Evolutionary conservation across 1,139 yeast species (phyloP), one percentile per base, ranked within the genome.

Genomic region (Chernovozyma aurita): DNA sequence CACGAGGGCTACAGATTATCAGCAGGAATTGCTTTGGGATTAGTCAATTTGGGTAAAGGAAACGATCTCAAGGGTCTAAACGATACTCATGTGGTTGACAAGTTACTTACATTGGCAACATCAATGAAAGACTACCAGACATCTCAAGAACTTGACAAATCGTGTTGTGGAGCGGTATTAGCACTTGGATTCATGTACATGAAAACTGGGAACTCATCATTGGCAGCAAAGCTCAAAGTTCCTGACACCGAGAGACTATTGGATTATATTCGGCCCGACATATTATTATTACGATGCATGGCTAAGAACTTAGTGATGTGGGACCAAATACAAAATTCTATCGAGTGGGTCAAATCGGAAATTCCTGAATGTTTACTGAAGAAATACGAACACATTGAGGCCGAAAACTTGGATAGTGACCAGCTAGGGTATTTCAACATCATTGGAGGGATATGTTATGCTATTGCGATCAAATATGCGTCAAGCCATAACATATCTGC

Each of bases 1-100:
- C 70, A 80, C 54, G 97, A 92, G 57, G 87, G 95, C 1, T 90
- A 92, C 50, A 69, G 95, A 42, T 63, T 90, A 25, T 85, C 95
- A 1, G 92, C 95, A 0, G 98, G 98, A 0, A 73, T 92, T 32
- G 78, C 96, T 0, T 59, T 90, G 18, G 99, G 99, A 0, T 75
- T 80, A 43, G 81, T 90, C n/a, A 88, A 90, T 51, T 59, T 88
- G 26, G 96, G 95, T 1, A 76, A 78, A 44, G 95, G 95, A 1
- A 70, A 73, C 40, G 78, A 76, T 41, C 61, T 81, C 35, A 65
- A 73, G 33, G 83, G 85, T 0, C 60, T 80, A 30, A 73, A 76
- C 46, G 95, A 85, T 52, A 75, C 85, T 0, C 82, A 75, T 49
- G 75, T 86, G 3, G 76, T 81, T n/a, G 88, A 83, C 41, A 70